phyloP scores from a whole-genome alignment of 2,329 filamentous ascomycete species.

The Claviceps arundinis region DNA sequence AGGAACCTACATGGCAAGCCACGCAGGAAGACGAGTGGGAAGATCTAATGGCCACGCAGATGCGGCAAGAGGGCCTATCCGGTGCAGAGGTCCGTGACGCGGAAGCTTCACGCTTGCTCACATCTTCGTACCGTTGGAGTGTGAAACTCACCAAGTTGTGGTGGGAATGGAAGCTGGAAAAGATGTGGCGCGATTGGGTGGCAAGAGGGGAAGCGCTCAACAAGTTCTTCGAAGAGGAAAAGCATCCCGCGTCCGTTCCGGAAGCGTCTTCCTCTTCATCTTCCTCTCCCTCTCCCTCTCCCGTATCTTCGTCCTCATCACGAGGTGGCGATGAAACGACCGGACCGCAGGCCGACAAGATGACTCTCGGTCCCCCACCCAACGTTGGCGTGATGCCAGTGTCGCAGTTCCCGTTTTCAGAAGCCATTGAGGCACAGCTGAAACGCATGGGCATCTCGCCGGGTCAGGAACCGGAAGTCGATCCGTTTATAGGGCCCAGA shows the following conservation, averaged over 20 bases:
- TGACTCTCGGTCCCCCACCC: neutral
- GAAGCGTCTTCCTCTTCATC: no score
- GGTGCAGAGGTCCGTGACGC: neutral
- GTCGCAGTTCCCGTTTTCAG: neutral
- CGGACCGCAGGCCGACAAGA: neutral
- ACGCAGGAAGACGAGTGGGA: conserved; percentile 38
- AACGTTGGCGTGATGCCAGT: conserved; percentile 5
- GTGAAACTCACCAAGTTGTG: conserved; percentile 19
- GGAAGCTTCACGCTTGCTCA: conserved; percentile 2
- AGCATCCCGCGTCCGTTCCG: conserved; percentile 8
- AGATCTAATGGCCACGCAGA: conserved; percentile 16
- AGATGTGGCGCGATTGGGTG: conserved; percentile 23
- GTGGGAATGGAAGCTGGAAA: conserved; percentile 18
- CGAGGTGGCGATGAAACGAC: neutral
- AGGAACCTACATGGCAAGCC: conserved; percentile 20
- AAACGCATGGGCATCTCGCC: neutral
- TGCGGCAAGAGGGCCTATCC: conserved; percentile 4
- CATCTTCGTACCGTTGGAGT: conserved; percentile 16
- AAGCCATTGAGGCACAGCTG: conserved; percentile 2
- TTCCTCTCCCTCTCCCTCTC: no score
- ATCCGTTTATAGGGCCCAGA: conserved; percentile 3
- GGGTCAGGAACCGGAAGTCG: neutral
- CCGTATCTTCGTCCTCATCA: no score
- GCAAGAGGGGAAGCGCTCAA: conserved; percentile 28
- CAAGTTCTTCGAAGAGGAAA: conserved; percentile 27